Evolutionary conservation across 176 grass and related monocot genomes (phyloP).

Genomic region (Elaeis guineensis): DNA sequence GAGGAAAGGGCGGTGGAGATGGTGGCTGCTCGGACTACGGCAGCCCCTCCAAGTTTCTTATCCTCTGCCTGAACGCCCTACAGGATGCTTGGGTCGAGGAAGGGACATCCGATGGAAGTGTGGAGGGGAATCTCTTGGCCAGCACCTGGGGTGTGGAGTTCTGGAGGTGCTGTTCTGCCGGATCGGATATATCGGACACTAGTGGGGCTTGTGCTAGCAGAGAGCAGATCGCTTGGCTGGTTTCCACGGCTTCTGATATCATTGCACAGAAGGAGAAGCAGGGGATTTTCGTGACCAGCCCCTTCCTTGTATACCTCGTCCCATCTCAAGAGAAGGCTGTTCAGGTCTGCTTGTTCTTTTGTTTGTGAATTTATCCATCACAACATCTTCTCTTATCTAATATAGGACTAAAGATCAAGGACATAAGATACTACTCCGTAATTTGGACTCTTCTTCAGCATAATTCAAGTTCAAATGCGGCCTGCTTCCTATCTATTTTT

Average conservation of each 20-base stretch:
- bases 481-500: too few relatives aligned
- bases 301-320: conserved; percentile 70
- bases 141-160: conserved; percentile 79
- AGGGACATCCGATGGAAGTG: conserved; percentile 1
- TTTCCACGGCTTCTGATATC: conserved; percentile 67
- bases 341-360: conserved; percentile 19
- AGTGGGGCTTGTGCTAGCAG: conserved; percentile 33
- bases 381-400: too few relatives aligned
- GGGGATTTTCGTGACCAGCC: conserved; percentile 43
- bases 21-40: not conserved
- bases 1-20: conserved; percentile 14
- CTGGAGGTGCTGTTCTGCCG: conserved; percentile 56
- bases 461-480: too few relatives aligned
- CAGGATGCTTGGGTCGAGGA: conserved; percentile 41
- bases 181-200: conserved; percentile 49
- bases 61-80: conserved; percentile 82
- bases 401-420: too few relatives aligned
- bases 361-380: too few relatives aligned
- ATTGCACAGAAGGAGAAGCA: conserved; percentile 78
- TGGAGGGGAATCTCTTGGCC: conserved; percentile 27
- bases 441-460: too few relatives aligned
- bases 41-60: conserved; percentile 74
- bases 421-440: too few relatives aligned
- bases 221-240: conserved; percentile 74
- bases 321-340: conserved; percentile 61